phyloP scores from a whole-genome alignment of 768 basidiomycete genomes.

The Crucibulum laeve region DNA sequence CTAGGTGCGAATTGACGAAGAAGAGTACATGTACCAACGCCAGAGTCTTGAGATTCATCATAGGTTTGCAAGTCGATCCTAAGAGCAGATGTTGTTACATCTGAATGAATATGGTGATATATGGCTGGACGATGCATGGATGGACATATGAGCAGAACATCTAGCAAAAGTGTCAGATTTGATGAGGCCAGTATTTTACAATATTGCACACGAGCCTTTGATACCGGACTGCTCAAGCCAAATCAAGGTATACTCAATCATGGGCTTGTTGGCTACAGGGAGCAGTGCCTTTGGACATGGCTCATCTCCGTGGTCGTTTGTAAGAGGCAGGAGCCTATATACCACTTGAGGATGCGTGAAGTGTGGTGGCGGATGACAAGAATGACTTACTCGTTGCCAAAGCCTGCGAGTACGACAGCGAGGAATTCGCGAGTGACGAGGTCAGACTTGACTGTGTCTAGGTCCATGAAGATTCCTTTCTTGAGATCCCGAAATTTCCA shows the following conservation, averaged over 20 bases:
- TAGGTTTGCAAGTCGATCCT: slow-evolving; percentile 77
- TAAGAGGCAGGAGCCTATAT: slow-evolving; percentile 66
- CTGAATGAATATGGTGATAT: slow-evolving; percentile 82
- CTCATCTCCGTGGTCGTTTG: slow-evolving; percentile 73
- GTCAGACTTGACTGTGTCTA: slow-evolving; percentile 50
- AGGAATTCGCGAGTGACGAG: slow-evolving; percentile 73
- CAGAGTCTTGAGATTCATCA: slow-evolving; percentile 65
- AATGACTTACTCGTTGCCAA: slow-evolving; percentile 80
- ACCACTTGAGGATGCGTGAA: slow-evolving; percentile 5
- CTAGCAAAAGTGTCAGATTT: slow-evolving; percentile 32
- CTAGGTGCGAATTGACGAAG: slow-evolving; percentile 72
- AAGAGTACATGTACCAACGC: slow-evolving; percentile 69
- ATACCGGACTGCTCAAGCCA: slow-evolving; percentile 91
- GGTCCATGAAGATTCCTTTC: too few relatives aligned
- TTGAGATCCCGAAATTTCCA: too few relatives aligned
- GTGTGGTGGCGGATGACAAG: neutral
- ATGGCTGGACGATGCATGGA: slow-evolving; percentile 68
- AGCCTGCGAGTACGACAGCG: slow-evolving; percentile 85
- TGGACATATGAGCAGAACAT: slow-evolving; percentile 86
- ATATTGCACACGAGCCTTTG: slow-evolving; percentile 48
- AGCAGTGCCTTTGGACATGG: slow-evolving; percentile 85
- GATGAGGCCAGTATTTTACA: slow-evolving; percentile 1
- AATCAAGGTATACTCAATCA: slow-evolving; percentile 76
- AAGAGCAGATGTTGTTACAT: slow-evolving; percentile 61
- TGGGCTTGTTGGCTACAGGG: slow-evolving; percentile 82